These are phyloP conservation scores for Ustilago sp. DNA, from an alignment of 1,284 basidiomycete species.

Conservation along the genomic window DNA sequence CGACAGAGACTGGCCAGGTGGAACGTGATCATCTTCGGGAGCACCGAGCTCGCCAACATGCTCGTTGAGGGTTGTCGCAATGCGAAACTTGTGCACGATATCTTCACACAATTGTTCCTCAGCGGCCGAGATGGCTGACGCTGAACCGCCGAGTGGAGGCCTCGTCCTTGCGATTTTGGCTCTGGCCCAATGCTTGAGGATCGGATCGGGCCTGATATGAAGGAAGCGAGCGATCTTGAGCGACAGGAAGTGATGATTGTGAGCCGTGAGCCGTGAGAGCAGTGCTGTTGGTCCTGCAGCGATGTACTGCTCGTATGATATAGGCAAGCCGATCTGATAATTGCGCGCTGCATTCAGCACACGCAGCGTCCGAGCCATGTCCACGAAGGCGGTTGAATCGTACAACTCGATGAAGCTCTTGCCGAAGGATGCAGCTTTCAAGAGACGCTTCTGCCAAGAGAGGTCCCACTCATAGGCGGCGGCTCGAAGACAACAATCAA, in stretches of 20 bases:
- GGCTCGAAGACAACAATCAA: constrained; percentile 92
- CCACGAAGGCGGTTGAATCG: constrained; percentile 88
- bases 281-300: constrained; percentile 72
- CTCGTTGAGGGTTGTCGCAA: constrained; percentile 71
- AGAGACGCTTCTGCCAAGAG: constrained; percentile 84
- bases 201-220: constrained; percentile 82
- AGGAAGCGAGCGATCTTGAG: constrained; percentile 90
- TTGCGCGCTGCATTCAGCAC: constrained; percentile 93
- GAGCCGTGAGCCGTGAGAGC: constrained; percentile 83
- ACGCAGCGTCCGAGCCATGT: constrained; percentile 89
- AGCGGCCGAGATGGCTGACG: constrained; percentile 29
- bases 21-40: constrained; percentile 18
- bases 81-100: constrained; percentile 87
- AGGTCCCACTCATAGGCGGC: constrained; percentile 92
- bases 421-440: constrained; percentile 92
- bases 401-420: constrained; percentile 91
- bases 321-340: constrained; percentile 91
- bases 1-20: neutral
- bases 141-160: constrained; percentile 33
- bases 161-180: constrained; percentile 85
- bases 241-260: constrained; percentile 90
- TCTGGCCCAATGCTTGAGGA: constrained; percentile 95
- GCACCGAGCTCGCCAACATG: constrained; percentile 26
- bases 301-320: constrained; percentile 86
- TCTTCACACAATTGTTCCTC: constrained; percentile 83